Percentiles rank a stretch among this genome's conserved stretches.
These are phyloP conservation scores for Mortierella sp. DNA, from an alignment of 371 early-diverging fungal genomes.

Conservation along the genomic window DNA sequence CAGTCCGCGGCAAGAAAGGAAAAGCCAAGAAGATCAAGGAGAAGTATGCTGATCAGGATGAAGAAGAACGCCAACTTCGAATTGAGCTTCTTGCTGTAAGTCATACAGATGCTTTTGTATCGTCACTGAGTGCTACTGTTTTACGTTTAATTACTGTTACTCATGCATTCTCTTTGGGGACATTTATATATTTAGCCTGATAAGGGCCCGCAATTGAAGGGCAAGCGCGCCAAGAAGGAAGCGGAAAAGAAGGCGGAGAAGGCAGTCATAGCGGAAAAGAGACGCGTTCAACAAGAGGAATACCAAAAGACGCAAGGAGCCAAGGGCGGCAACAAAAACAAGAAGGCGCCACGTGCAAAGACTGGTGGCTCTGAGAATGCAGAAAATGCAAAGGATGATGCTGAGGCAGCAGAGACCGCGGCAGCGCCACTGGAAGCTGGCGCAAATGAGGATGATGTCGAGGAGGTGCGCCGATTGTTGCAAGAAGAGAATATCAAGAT, in stretches of 20 bases:
- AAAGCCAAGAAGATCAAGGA: conserved; percentile 93
- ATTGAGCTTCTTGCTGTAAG: conserved; percentile 85
- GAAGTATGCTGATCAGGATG: conserved; percentile 95
- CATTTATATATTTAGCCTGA: conserved; percentile 61
- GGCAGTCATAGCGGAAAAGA: conserved; percentile 32
- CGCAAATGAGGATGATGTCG: conserved; percentile 62
- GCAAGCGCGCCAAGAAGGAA: conserved; percentile 77
- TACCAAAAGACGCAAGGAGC: conserved; percentile 26
- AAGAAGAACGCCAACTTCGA: conserved; percentile 88
- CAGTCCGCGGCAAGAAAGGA: conserved; percentile 86
- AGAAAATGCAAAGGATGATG: conserved; percentile 4
- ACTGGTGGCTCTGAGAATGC: not conserved
- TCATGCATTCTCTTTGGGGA: not conserved
- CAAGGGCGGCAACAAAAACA: conserved; percentile 19
- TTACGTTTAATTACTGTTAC: not conserved
- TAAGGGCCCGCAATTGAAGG: conserved; percentile 80
- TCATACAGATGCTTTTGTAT: not conserved
- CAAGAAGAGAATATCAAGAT: conserved; percentile 82
- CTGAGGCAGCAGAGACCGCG: conserved; percentile 10
- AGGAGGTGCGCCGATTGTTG: conserved; percentile 74
- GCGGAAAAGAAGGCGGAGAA: conserved; percentile 67
- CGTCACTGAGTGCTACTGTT: no score
- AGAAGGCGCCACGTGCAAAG: conserved; percentile 14
- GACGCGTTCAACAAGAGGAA: conserved; percentile 46
- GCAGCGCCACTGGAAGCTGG: conserved; percentile 21